phyloP scores from a whole-genome alignment of 495 filamentous ascomycete genomes.

The Chaetomium tenue region DNA sequence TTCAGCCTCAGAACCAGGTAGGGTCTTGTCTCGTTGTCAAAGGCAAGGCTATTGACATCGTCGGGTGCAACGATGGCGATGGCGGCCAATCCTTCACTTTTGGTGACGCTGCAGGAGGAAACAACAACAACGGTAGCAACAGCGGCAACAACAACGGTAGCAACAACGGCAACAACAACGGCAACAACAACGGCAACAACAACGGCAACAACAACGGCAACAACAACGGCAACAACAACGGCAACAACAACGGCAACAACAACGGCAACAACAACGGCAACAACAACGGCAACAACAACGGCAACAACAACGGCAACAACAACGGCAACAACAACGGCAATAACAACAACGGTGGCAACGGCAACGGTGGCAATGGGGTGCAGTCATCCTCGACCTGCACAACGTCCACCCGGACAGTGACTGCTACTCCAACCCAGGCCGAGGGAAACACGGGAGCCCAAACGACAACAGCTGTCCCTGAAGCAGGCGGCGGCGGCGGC shows the following conservation, averaged over 20 bases:
- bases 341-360: too few relatives aligned
- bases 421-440: slow-evolving; percentile 14
- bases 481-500: slow-evolving; percentile 6
- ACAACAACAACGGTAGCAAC: slow-evolving; percentile 14
- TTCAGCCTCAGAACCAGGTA: slow-evolving; percentile 44
- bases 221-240: not conserved
- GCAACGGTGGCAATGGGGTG: slow-evolving; percentile 5
- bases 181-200: slow-evolving; percentile 9
- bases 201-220: slow-evolving; percentile 7
- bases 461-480: slow-evolving; percentile 11
- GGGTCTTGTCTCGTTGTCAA: slow-evolving; percentile 50
- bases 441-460: too few relatives aligned
- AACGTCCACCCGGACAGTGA: slow-evolving; percentile 25
- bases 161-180: too few relatives aligned
- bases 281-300: slow-evolving; percentile 14
- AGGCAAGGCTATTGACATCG: slow-evolving; percentile 46
- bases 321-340: slow-evolving; percentile 10
- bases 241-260: slow-evolving; percentile 15
- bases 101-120: slow-evolving; percentile 29
- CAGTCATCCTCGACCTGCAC: slow-evolving; percentile 25
- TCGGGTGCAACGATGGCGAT: slow-evolving; percentile 43
- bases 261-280: slow-evolving; percentile 7
- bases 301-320: slow-evolving; percentile 12
- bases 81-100: slow-evolving; percentile 50
- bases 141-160: slow-evolving; percentile 9